phyloP scores from a whole-genome alignment of 1,284 basidiomycete species.

The Naganishia liquefaciens region DNA sequence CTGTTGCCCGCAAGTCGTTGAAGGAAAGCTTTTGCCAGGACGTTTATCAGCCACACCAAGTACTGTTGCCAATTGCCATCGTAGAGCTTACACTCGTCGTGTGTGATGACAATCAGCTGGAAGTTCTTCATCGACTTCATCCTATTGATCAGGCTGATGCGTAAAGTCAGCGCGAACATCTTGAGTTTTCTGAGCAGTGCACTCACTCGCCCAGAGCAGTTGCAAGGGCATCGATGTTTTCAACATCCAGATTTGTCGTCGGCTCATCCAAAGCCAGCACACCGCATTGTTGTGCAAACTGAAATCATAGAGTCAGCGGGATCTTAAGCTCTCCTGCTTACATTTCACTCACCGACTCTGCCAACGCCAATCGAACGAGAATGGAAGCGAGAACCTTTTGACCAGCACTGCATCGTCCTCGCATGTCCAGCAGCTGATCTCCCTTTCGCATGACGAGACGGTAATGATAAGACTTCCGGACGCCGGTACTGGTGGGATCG shows the following conservation, averaged over 20 bases:
- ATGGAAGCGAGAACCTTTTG: conserved; percentile 96
- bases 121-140: conserved; percentile 86
- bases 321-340: too few relatives aligned
- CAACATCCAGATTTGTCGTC: conserved; percentile 93
- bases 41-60: neutral
- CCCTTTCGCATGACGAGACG: conserved; percentile 65
- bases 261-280: conserved; percentile 95
- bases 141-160: conserved; percentile 81
- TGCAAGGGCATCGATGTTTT: conserved; percentile 94
- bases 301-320: neutral
- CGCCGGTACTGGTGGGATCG: conserved; percentile 69
- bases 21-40: conserved; percentile 43
- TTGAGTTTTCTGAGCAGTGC: conserved; percentile 11
- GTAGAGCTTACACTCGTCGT: conserved; percentile 69
- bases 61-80: neutral
- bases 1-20: conserved; percentile 66
- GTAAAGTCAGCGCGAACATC: neutral
- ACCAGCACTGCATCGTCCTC: conserved; percentile 94
- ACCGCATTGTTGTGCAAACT: conserved; percentile 66
- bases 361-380: conserved; percentile 95
- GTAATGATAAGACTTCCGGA: conserved; percentile 96
- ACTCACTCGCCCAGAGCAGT: conserved; percentile 86
- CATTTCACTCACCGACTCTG: conserved; percentile 95
- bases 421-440: conserved; percentile 99
- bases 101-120: conserved; percentile 96